Evolutionary conservation across 305 asterid species (phyloP), one percentile per base, ranked within the genome.

Genomic region (Solanum hybrid): DNA sequence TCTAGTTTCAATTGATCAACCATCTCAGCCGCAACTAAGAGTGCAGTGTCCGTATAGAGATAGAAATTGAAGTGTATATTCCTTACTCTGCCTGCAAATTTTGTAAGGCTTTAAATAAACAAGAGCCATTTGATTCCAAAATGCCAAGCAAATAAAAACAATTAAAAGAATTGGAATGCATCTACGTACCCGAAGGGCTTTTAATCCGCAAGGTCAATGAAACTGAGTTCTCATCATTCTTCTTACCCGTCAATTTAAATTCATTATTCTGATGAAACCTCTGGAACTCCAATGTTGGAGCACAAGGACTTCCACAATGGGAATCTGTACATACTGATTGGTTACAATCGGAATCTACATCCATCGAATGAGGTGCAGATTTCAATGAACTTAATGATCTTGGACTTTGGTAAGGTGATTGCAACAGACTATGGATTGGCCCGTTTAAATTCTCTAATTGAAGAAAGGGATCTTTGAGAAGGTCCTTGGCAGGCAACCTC

Each of bases 11-110:
- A 93, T 29, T 94, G 95, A 91, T 97, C 98, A 68, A 95, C 98
- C 98, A 96, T 97, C 93, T 96, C 98, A 15, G 96, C 94, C 29
- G 98, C 97, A 39, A 96, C 94, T 2, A 95, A 93, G 9, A 93
- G 93, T 10, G 98, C 98, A 4, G 99, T 97, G 91, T 97, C 99
- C 12, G 91, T 89, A 88, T 94, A 93, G 8, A 94, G 97, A 91
- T 95, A 95, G 91, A 97, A 97, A 2, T 37, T 15, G 24, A 97
- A 96, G 91, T 93, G 92, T 90, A 97, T 94, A 79, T 94, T 94
- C 89, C 92, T 91, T 70, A 91, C 96, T 22, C 89, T 89, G 10
- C 95, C 97, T 95, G 96, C 92, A 87, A 65, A 77, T 61, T 31
- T 88, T 22, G 34, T 1, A 88, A 39, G 73, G 75, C 45, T 76